These are phyloP conservation scores for Aschersonia sp. DNA, from an alignment of 2,329 filamentous ascomycete species.

Conservation along the genomic window DNA sequence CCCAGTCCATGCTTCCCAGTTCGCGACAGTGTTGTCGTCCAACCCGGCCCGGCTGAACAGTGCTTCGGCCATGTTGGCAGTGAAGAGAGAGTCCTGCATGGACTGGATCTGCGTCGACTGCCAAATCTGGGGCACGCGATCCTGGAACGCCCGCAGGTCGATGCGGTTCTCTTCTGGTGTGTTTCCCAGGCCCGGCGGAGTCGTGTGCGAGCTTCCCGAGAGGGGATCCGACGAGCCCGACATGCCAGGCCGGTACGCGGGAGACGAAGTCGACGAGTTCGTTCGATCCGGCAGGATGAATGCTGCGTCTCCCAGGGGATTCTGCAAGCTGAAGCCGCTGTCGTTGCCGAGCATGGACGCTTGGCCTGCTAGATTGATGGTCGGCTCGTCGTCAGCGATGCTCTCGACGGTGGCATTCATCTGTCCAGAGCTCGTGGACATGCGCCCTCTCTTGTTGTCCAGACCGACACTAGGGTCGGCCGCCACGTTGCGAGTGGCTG, in stretches of 20 bases:
- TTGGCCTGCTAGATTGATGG: neutral
- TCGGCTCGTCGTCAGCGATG: neutral
- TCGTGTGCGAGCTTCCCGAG: conserved; percentile 16
- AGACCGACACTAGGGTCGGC: conserved; percentile 4
- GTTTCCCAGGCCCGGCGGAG: conserved; percentile 21
- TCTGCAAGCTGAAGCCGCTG: neutral
- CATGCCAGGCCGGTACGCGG: conserved; percentile 8
- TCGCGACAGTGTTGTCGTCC: neutral
- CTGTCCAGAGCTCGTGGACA: conserved; percentile 7
- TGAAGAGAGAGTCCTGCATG: conserved; percentile 15
- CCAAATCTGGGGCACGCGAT: conserved; percentile 17
- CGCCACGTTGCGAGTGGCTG: conserved; percentile 15
- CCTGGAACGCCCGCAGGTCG: conserved; percentile 18
- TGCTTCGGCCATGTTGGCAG: conserved; percentile 13
- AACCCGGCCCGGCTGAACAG: conserved; percentile 1
- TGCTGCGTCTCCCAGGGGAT: neutral
- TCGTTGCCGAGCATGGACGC: neutral
- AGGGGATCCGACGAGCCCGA: conserved; percentile 7
- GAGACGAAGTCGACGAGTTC: conserved; percentile 17
- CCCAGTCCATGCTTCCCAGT: conserved; percentile 8
- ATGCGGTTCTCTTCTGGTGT: conserved; percentile 20
- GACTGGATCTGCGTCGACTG: conserved; percentile 5
- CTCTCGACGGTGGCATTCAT: neutral
- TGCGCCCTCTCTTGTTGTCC: conserved; percentile 18
- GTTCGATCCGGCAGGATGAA: conserved; percentile 17